phyloP scores from a whole-genome alignment of 805 yeast species.

The Clavispora carvajalis region DNA sequence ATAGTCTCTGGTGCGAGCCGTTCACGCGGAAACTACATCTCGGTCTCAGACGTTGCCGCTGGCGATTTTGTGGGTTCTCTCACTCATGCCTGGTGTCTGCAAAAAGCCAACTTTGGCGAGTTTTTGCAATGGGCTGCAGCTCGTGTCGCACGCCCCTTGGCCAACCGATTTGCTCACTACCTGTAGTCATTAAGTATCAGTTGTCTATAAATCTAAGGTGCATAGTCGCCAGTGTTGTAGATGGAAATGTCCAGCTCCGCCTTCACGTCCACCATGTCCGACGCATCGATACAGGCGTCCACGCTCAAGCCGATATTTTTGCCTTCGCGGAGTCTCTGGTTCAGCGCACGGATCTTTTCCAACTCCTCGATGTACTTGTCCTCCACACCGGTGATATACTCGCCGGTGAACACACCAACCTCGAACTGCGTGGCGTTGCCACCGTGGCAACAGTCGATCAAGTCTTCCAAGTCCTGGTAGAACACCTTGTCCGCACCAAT shows the following conservation, averaged over 20 bases:
- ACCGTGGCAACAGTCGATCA: slow-evolving; percentile 70
- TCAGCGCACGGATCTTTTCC: slow-evolving; percentile 76
- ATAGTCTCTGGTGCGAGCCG: too few species aligned
- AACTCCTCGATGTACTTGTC: slow-evolving; percentile 75
- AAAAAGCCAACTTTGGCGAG: too few species aligned
- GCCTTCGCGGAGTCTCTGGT: slow-evolving; percentile 47
- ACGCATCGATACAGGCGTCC: slow-evolving; percentile 36
- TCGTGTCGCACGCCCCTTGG: too few species aligned
- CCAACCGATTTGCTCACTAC: too few species aligned
- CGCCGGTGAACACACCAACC: slow-evolving; percentile 95
- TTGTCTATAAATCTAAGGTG: slow-evolving; percentile 4
- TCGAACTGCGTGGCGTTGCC: slow-evolving; percentile 62
- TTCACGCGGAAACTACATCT: too few species aligned
- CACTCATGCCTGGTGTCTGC: too few species aligned
- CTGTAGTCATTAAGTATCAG: background rate
- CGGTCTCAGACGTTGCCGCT: too few species aligned
- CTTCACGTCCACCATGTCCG: slow-evolving; percentile 60
- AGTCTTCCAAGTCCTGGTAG: slow-evolving; percentile 80
- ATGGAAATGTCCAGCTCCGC: slow-evolving; percentile 66
- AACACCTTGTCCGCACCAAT: slow-evolving; percentile 90
- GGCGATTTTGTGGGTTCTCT: too few species aligned
- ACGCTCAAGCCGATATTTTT: slow-evolving; percentile 37
- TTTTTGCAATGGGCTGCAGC: too few species aligned
- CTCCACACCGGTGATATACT: slow-evolving; percentile 91
- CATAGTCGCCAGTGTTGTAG: slow-evolving; percentile 52